Conservation (phyloP, 164 flowering plant genomes). For the Protea cynaroides region DNA sequence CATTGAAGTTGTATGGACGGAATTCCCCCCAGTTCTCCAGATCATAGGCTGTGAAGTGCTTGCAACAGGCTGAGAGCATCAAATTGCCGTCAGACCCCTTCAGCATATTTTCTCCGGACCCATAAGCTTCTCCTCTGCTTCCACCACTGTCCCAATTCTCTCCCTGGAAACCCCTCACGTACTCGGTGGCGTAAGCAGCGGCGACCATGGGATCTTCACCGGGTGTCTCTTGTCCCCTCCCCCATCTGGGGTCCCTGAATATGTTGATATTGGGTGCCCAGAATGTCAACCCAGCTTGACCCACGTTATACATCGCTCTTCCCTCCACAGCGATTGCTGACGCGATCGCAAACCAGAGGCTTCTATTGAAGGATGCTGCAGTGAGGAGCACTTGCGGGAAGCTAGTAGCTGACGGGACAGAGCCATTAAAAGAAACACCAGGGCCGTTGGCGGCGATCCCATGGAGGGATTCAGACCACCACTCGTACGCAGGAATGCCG, state of each 20-base stretch:
- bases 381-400: slow-evolving; percentile 70
- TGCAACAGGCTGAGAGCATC: slow-evolving; percentile 96
- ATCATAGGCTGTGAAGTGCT: slow-evolving; percentile 93
- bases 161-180: slow-evolving; percentile 67
- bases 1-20: slow-evolving; percentile 78
- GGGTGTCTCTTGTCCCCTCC: slow-evolving; percentile 90
- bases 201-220: slow-evolving; percentile 82
- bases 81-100: slow-evolving; percentile 26
- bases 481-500: slow-evolving; percentile 62
- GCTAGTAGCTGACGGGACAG: slow-evolving; percentile 46
- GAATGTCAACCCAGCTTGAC: slow-evolving; percentile 75
- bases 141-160: slow-evolving; percentile 10
- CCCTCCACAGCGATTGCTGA: slow-evolving; percentile 57
- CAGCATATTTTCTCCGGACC: slow-evolving; percentile 21
- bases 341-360: slow-evolving; percentile 50
- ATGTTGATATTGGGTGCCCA: slow-evolving; percentile 83
- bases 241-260: slow-evolving; percentile 93
- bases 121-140: neutral
- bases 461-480: slow-evolving; percentile 91
- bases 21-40: slow-evolving; percentile 71
- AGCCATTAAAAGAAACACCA: slow-evolving; percentile 60
- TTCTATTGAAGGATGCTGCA: slow-evolving; percentile 59
- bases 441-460: slow-evolving; percentile 81
- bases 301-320: slow-evolving; percentile 69
- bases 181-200: slow-evolving; percentile 53